Percentiles rank a stretch among this genome's conserved stretches.
Conservation (phyloP, 2,329 filamentous ascomycete species). For the Venturia oleaginea region DNA sequence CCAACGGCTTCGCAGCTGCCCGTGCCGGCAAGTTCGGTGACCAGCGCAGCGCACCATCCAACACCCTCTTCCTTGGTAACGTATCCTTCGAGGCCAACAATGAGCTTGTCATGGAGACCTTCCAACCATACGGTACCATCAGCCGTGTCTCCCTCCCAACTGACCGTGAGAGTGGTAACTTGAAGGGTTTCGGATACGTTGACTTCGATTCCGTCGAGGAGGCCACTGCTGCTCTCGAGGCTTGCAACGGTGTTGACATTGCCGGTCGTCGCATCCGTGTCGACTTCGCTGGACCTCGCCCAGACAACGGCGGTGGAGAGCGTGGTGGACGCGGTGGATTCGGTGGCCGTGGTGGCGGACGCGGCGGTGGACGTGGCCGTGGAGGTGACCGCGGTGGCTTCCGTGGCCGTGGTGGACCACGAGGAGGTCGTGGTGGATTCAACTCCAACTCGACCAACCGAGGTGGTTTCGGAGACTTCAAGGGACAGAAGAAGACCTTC, state of each 20-base stretch:
- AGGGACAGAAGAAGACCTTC: constrained; percentile 73
- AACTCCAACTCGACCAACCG: constrained; percentile 33
- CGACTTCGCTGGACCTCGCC: constrained; percentile 67
- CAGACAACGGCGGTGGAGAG: constrained; percentile 38
- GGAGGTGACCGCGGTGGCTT: constrained; percentile 44
- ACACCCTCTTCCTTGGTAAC: constrained; percentile 89
- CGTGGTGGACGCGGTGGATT: constrained; percentile 37
- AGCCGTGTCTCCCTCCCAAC: constrained; percentile 80
- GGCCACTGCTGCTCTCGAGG: constrained; percentile 63
- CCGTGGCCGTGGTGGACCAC: constrained; percentile 41
- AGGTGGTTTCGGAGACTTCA: constrained; percentile 56
- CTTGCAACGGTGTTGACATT: constrained; percentile 62
- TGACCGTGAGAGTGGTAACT: constrained; percentile 71
- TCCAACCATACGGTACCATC: constrained; percentile 61
- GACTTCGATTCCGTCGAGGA: constrained; percentile 76
- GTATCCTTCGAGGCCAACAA: constrained; percentile 76
- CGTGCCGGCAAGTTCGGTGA: constrained; percentile 68
- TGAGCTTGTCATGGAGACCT: constrained; percentile 64
- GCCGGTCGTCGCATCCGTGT: constrained; percentile 68
- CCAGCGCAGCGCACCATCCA: constrained; percentile 65
- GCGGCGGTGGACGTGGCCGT: constrained; percentile 28
- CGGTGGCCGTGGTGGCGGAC: constrained; percentile 28
- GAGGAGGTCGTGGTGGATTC: constrained; percentile 27
- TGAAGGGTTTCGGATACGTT: constrained; percentile 91
- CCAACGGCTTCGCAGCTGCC: constrained; percentile 33